A percentile compares a stretch with the other conserved stretches of the same genome.
Evolutionary conservation across 371 early-diverging fungal genomes (phyloP).

Genomic region (Mortierella sp.): DNA sequence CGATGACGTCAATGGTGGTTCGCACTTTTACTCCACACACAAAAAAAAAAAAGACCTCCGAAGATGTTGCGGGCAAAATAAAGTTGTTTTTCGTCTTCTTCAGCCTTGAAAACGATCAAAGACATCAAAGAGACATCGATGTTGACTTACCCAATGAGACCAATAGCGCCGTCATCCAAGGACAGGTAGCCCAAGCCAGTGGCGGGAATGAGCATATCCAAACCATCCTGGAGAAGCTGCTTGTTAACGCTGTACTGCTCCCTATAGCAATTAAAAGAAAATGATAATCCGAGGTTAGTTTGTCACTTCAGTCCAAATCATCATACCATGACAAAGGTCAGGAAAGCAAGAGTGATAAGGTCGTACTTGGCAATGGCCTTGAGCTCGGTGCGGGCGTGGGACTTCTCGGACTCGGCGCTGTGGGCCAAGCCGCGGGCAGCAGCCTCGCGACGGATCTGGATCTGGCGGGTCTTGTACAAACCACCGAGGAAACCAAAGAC

Average conservation of each 20-base stretch:
- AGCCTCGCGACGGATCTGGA: constrained; percentile 53
- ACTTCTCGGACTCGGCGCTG: constrained; percentile 47
- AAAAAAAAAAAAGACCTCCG: background rate
- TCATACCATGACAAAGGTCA: background rate
- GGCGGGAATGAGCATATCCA: constrained; percentile 75
- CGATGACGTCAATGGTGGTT: background rate
- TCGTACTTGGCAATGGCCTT: constrained; percentile 63
- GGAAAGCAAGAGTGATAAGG: background rate
- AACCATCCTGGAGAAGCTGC: constrained; percentile 71
- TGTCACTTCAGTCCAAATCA: background rate
- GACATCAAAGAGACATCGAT: background rate
- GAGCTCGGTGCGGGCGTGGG: constrained; percentile 53
- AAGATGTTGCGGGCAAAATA: background rate
- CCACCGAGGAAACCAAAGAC: constrained; percentile 67
- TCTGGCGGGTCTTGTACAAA: constrained; percentile 71
- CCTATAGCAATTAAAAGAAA: constrained; percentile 47
- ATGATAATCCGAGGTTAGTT: background rate
- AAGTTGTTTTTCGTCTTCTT: background rate
- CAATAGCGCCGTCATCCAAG: constrained; percentile 76
- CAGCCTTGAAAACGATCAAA: background rate
- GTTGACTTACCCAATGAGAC: constrained; percentile 72
- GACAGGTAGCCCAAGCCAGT: constrained; percentile 68
- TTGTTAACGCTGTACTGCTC: constrained; percentile 64
- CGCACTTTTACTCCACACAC: background rate
- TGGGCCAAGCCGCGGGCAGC: constrained; percentile 44